A percentile compares a stretch with the other conserved stretches of the same genome.
phyloP scores from a whole-genome alignment of 1,284 basidiomycete genomes.

The Gymnopus androsaceus region DNA sequence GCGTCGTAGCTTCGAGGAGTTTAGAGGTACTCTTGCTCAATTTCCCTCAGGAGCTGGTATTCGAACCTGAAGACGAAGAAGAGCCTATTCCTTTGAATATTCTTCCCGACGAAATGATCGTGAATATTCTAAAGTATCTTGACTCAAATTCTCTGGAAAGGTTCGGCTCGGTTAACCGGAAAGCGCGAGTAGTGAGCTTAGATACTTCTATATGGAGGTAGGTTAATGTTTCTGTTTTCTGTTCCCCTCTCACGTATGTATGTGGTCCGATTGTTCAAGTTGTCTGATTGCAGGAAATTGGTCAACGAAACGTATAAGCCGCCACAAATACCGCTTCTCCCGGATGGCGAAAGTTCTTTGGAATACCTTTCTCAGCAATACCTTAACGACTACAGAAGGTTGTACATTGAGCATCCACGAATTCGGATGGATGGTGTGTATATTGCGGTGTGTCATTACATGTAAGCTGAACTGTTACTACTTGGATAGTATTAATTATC shows the following conservation, averaged over 20 bases:
- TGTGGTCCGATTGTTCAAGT: background rate
- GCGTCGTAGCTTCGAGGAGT: slow-evolving; percentile 9
- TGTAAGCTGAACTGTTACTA: slow-evolving; percentile 47
- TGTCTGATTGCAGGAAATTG: slow-evolving; percentile 42
- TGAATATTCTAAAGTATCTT: slow-evolving; percentile 63
- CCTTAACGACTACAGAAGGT: slow-evolving; percentile 66
- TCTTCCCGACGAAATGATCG: slow-evolving; percentile 77
- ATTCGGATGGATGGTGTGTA: slow-evolving; percentile 86
- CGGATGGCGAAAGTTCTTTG: slow-evolving; percentile 33
- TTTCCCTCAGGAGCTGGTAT: slow-evolving; percentile 56
- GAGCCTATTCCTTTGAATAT: slow-evolving; percentile 54
- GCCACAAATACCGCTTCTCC: slow-evolving; percentile 63
- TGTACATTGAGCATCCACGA: slow-evolving; percentile 82
- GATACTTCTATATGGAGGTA: slow-evolving; percentile 78
- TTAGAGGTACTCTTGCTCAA: slow-evolving; percentile 47
- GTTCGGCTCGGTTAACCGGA: slow-evolving; percentile 72
- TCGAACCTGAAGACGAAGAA: slow-evolving; percentile 70
- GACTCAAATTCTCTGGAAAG: slow-evolving; percentile 74
- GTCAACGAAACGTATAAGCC: slow-evolving; percentile 65
- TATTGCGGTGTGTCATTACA: slow-evolving; percentile 87
- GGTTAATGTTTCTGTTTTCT: slow-evolving; percentile 22
- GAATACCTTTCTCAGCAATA: slow-evolving; percentile 52
- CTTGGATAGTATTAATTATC: slow-evolving; percentile 1
- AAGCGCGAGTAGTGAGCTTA: slow-evolving; percentile 70
- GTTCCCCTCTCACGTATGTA: background rate